A percentile compares a stretch with the other conserved stretches of the same genome.
Conservation (phyloP, 1,139 yeast species). For the Yamadazyma blattariae region DNA sequence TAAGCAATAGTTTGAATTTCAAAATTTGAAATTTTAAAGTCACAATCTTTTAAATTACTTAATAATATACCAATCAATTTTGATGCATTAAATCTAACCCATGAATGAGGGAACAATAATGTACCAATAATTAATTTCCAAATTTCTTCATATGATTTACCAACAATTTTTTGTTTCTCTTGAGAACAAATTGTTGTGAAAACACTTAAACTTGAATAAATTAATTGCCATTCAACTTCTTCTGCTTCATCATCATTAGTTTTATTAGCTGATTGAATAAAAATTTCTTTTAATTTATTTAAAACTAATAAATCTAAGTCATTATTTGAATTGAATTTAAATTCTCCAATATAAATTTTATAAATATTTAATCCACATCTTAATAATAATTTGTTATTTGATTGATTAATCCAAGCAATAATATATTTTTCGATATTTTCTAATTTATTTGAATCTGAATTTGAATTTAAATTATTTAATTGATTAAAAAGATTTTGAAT, state of each 20-base stretch:
- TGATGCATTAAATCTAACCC: slow-evolving; percentile 79
- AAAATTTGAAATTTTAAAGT: slow-evolving; percentile 28
- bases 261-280: slow-evolving; percentile 29
- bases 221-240: slow-evolving; percentile 67
- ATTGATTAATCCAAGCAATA: slow-evolving; percentile 65
- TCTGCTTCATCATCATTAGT: slow-evolving; percentile 20
- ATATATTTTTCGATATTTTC: slow-evolving; percentile 57
- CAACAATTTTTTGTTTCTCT: slow-evolving; percentile 30
- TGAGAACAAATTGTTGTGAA: slow-evolving; percentile 41
- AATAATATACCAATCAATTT: slow-evolving; percentile 57
- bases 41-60: slow-evolving; percentile 33
- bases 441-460: slow-evolving; percentile 28
- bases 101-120: slow-evolving; percentile 82
- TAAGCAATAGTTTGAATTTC: slow-evolving; percentile 65
- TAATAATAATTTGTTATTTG: slow-evolving; percentile 50
- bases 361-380: slow-evolving; percentile 79
- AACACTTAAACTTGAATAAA: slow-evolving; percentile 64
- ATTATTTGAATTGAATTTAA: slow-evolving; percentile 41
- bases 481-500: slow-evolving; percentile 55
- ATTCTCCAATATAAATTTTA: slow-evolving; percentile 55
- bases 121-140: slow-evolving; percentile 58
- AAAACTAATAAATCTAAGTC: slow-evolving; percentile 40
- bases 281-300: slow-evolving; percentile 32
- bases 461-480: slow-evolving; percentile 39
- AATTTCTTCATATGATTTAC: slow-evolving; percentile 24